Percentiles rank a stretch among this genome's conserved stretches.
Conservation (phyloP, 768 basidiomycete species). For the Auricularia heimuer region DNA sequence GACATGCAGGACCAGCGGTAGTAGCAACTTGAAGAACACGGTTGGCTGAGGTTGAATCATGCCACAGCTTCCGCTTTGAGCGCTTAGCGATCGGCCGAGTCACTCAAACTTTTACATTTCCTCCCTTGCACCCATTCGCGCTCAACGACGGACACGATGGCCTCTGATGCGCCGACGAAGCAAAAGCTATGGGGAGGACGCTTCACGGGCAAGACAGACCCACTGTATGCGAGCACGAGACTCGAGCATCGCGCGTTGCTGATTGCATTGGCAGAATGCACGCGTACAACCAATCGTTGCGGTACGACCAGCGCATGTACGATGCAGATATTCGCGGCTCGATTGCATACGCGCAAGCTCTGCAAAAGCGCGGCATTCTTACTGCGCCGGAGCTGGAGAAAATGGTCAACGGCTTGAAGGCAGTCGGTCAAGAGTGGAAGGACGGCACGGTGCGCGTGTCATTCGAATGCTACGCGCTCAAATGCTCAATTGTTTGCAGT, state of each 20-base stretch:
- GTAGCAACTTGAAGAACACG: too few relatives aligned
- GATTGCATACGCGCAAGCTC: constrained; percentile 88
- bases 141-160: constrained; percentile 17
- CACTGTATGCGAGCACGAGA: constrained; percentile 42
- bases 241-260: not conserved
- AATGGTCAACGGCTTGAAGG: constrained; percentile 63
- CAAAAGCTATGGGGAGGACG: constrained; percentile 85
- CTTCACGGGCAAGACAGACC: constrained; percentile 85
- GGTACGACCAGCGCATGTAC: constrained; percentile 92
- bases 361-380: constrained; percentile 72
- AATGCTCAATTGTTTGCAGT: constrained; percentile 37
- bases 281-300: constrained; percentile 91
- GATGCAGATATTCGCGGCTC: constrained; percentile 86
- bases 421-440: constrained; percentile 81
- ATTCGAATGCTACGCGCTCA: not conserved
- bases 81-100: not conserved
- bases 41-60: too few relatives aligned
- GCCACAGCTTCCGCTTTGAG: too few relatives aligned
- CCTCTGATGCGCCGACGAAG: constrained; percentile 34
- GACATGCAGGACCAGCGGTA: too few relatives aligned
- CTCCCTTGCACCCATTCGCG: not conserved
- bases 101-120: not conserved
- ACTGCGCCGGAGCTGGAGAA: constrained; percentile 61
- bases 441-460: constrained; percentile 43
- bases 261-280: constrained; percentile 61